Evolutionary conservation across 2,329 filamentous ascomycete species (phyloP).

Genomic region (Plectosphaerella plurivora): DNA sequence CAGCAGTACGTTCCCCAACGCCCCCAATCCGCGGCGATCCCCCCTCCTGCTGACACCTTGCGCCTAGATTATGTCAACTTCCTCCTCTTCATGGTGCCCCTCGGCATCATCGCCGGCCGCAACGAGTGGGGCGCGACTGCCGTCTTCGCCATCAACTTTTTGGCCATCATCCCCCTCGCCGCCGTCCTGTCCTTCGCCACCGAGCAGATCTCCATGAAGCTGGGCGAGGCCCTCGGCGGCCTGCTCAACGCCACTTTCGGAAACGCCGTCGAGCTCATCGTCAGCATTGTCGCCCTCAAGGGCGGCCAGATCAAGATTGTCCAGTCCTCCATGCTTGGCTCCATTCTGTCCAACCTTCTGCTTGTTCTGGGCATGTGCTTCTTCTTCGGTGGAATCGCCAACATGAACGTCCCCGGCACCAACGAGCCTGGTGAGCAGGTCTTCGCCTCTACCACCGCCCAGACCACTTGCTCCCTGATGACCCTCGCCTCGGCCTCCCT

Average conservation of each 20-base stretch:
- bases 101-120: slow-evolving; percentile 65
- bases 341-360: slow-evolving; percentile 89
- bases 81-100: slow-evolving; percentile 67
- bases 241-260: slow-evolving; percentile 74
- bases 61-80: slow-evolving; percentile 59
- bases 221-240: slow-evolving; percentile 71
- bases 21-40: not conserved
- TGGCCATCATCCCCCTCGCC: slow-evolving; percentile 73
- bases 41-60: slow-evolving; percentile 4
- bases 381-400: slow-evolving; percentile 66
- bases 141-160: slow-evolving; percentile 74
- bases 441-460: slow-evolving; percentile 73
- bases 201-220: slow-evolving; percentile 67
- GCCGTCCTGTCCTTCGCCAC: slow-evolving; percentile 73
- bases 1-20: slow-evolving; percentile 44
- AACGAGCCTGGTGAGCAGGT: slow-evolving; percentile 61
- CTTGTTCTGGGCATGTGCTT: slow-evolving; percentile 82
- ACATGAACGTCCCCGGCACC: slow-evolving; percentile 46
- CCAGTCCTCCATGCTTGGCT: slow-evolving; percentile 96
- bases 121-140: slow-evolving; percentile 59
- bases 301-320: slow-evolving; percentile 90
- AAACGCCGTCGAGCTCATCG: slow-evolving; percentile 76
- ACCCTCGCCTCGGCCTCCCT: slow-evolving; percentile 71
- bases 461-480: slow-evolving; percentile 73
- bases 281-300: slow-evolving; percentile 84